Base-by-base conservation (phyloP, 768 basidiomycete genomes). In the Candolleomyces efflorescens region DNA sequence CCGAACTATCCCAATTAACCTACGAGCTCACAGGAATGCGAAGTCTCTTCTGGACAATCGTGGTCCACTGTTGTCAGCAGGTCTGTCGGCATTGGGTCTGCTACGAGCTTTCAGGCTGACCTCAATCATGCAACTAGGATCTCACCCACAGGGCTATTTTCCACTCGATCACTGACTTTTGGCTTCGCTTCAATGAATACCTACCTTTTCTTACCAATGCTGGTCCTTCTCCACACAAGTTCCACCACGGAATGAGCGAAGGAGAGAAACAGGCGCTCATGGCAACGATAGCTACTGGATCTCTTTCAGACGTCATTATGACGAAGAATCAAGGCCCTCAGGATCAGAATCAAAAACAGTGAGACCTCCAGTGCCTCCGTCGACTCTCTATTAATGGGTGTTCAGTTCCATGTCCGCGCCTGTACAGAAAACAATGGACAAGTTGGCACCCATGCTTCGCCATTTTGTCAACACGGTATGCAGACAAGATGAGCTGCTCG, bases 101-200 rank as follows among this genome's bases (percentile, higher is more conserved):
- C 41, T 43, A 2, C n/a, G n/a, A n/a, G 32, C 7, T 18, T 48
- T 23, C 23, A n/a, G n/a, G 5, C 27, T 13, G 20, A 20, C 51
- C n/a, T 26, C 32, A 27, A 53, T 36, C 32, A 3, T 17, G 36
- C 13, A 3, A 38, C 9, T 13, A 53, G 51, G 27, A 53, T 17
- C 37, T 53, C 3, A 47, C 18, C 18, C 50, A 51, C 27, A 15
- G 52, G 12, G 24, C 36, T 9, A 37, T 11, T 27, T 15, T 10
- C 12, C 27, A 7, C 20, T 72, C 70, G 17, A 64, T 74, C 53
- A 59, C 68, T 5, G 67, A 73, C 36, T 74, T 75, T 55, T 69
- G 73, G 64, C 56, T 73, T 39, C 71, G 71, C 6, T 75, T 76
- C 60, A 71, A 78, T 45, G 71, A 77, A 62, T 80, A 79, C 62